phyloP scores from a whole-genome alignment of 164 flowering plant genomes.

The Macadamia integrifolia region DNA sequence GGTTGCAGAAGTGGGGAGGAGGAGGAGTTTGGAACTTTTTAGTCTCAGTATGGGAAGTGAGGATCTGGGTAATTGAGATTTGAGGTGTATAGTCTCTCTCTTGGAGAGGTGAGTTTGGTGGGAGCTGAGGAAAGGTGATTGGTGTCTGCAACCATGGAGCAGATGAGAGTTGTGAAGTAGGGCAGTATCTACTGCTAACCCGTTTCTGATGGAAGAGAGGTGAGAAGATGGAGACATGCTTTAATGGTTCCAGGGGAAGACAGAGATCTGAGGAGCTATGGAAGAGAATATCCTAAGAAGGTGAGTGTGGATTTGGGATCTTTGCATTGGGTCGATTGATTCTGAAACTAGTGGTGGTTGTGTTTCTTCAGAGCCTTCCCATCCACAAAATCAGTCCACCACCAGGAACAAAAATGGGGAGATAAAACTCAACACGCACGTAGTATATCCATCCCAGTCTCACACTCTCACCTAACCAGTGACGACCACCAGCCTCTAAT shows the following conservation, averaged over 20 bases:
- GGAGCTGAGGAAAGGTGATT: conserved; percentile 6
- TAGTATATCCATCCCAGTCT: too few species aligned
- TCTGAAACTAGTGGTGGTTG: conserved; percentile 36
- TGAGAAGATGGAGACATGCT: conserved; percentile 47
- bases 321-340: conserved; percentile 11
- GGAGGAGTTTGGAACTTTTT: conserved; percentile 16
- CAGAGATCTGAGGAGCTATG: neutral
- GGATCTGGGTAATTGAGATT: conserved; percentile 17
- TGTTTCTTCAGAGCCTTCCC: conserved; percentile 3
- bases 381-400: conserved; percentile 5
- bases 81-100: conserved; percentile 15
- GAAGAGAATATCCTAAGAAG: conserved; percentile 22
- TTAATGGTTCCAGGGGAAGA: conserved; percentile 6
- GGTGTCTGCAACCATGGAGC: conserved; percentile 19
- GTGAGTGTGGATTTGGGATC: conserved; percentile 27
- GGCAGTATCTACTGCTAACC: conserved; percentile 17
- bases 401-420: too few species aligned
- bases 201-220: conserved; percentile 43
- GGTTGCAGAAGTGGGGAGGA: conserved; percentile 35
- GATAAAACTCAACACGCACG: too few species aligned
- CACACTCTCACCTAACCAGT: too few species aligned
- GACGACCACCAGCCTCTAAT: too few species aligned
- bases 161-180: conserved; percentile 18
- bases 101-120: conserved; percentile 13
- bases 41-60: conserved; percentile 23